phyloP scores from a whole-genome alignment of 78 protist genomes.

The Dictyostelium capitatum region DNA sequence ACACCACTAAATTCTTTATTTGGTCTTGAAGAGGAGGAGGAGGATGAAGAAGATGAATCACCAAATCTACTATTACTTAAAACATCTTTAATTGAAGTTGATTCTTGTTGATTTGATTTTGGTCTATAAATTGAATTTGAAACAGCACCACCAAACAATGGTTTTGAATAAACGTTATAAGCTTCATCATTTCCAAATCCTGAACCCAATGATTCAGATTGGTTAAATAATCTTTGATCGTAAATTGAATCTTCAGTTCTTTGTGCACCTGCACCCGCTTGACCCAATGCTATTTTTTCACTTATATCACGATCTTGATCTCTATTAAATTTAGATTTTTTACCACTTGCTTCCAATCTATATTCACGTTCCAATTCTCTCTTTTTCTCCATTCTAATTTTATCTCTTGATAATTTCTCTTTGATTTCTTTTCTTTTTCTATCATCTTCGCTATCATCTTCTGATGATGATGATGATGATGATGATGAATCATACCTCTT shows the following conservation, averaged over 20 bases:
- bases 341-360: conserved; percentile 78
- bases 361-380: conserved; percentile 70
- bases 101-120: conserved; percentile 37
- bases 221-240: conserved; percentile 97
- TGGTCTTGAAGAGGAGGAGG: not conserved
- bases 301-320: conserved; percentile 94
- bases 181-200: conserved; percentile 88
- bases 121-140: conserved; percentile 71
- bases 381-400: conserved; percentile 79
- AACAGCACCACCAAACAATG: conserved; percentile 49
- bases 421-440: conserved; percentile 22
- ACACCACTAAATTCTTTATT: conserved; percentile 66
- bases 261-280: conserved; percentile 19
- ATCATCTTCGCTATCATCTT: conserved; percentile 21
- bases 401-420: conserved; percentile 76
- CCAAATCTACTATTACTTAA: conserved; percentile 36
- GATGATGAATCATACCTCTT: not conserved
- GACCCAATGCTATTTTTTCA: conserved; percentile 95
- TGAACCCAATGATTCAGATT: conserved; percentile 43
- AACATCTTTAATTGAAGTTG: conserved; percentile 24
- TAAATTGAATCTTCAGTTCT: conserved; percentile 85
- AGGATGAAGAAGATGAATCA: not conserved
- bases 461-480: not conserved
- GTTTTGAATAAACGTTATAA: conserved; percentile 66
- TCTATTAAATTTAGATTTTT: conserved; percentile 65